Conservation (phyloP, 148 eudicot species). For the Euryodendron excelsum region DNA sequence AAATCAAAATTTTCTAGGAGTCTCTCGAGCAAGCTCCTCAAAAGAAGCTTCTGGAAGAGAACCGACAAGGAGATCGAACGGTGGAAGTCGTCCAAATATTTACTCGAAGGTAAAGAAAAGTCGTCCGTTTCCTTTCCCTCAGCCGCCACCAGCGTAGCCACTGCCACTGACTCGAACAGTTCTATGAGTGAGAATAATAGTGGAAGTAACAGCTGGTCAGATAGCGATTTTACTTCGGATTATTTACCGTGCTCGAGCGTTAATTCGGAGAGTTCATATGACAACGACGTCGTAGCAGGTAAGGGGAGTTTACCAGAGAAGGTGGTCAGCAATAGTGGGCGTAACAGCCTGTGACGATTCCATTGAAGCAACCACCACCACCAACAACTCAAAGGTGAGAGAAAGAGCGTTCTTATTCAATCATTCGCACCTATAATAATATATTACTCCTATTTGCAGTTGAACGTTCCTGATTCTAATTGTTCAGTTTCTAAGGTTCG, state of each 20-base stretch:
- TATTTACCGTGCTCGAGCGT: conserved; percentile 23
- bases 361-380: conserved; percentile 20
- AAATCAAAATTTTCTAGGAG: conserved; percentile 34
- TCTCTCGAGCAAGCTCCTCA: conserved; percentile 49
- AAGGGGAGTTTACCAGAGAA: not conserved
- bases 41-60: conserved; percentile 43
- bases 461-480: conserved; percentile 3
- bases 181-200: conserved; percentile 25
- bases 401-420: not conserved
- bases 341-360: conserved; percentile 28
- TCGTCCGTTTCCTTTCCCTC: conserved; percentile 28
- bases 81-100: conserved; percentile 50
- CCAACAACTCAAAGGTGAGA: conserved; percentile 37
- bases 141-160: conserved; percentile 20
- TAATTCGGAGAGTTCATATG: conserved; percentile 9
- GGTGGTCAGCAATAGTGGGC: conserved; percentile 28
- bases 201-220: conserved; percentile 51
- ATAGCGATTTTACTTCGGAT: conserved; percentile 47
- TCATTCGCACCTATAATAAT: conserved; percentile 17
- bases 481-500: conserved; percentile 17
- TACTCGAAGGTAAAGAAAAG: conserved; percentile 25
- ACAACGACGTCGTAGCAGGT: conserved; percentile 31
- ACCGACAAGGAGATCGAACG: conserved; percentile 40
- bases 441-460: not conserved
- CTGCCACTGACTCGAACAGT: not conserved